Base-by-base conservation (phyloP, 1,139 yeast species). In the Blastobotrys illinoisensis region DNA sequence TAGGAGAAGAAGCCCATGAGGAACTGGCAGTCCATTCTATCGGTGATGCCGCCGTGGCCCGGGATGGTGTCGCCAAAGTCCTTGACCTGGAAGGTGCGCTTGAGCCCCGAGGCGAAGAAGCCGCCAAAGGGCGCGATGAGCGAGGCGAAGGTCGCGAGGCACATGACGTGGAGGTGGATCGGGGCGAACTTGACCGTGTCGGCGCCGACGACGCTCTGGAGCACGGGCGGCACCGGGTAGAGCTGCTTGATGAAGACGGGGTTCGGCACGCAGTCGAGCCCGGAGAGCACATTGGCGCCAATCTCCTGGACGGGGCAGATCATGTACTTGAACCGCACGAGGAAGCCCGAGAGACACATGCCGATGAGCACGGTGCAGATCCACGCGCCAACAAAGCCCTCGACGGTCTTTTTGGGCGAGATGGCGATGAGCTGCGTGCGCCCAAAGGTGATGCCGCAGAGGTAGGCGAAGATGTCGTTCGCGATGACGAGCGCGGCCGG, bases 51-150 rank as follows among this genome's bases (percentile, higher is more conserved):
- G 58, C 99, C 99, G 68, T 93, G 99, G 44, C 99, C 99, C 9
- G 96, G 96, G 60, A 88, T 88, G 18, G 96, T 87, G 67, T 88
- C 91, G 58, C 96, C 96, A 67, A 88, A 88, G 70, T 88, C 96
- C 72, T 88, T 88, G 56, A 91, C 91, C 65, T 95, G 88, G 74
- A 93, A 91, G n/a, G 98, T 90, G 71, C 99, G 84, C 75, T 93
- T 93, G 64, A 95, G 79, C 13, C 99, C 99, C 51, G 96, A 86
- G 2, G 99, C 99, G 65, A 93, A 93, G 71, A 93, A 93, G 0
- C 99, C 99, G 53, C 99, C 99, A 69, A 93, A 93, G 56, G 99
- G 99, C 1, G 99, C 99, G 70, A 93, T 86, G 61, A 95, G 79
- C 0, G 98, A 91, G 7, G 99, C 99, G 78, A 95, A 93, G 2